phyloP scores from a whole-genome alignment of 2,329 filamentous ascomycete genomes.

The Aspergillus piperis region DNA sequence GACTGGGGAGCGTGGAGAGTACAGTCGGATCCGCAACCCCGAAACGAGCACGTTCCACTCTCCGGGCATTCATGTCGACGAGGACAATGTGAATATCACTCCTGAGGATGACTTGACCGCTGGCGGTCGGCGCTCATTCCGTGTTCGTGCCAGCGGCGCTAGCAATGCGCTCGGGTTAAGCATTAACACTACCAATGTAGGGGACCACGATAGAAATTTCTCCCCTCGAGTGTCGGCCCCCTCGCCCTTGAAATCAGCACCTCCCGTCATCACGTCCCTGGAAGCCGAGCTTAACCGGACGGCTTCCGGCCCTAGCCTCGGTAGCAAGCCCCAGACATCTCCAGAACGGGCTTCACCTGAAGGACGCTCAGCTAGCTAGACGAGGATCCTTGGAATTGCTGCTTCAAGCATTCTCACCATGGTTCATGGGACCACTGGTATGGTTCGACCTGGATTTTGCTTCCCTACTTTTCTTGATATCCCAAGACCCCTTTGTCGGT shows the following conservation, averaged over 20 bases:
- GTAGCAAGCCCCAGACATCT: slow-evolving; percentile 26
- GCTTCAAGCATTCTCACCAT: background rate
- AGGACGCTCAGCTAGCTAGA: slow-evolving; percentile 13
- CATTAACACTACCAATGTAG: slow-evolving; percentile 34
- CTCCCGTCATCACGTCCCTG: slow-evolving; percentile 31
- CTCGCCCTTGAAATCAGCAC: slow-evolving; percentile 35
- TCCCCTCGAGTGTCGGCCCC: slow-evolving; percentile 22
- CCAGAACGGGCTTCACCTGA: slow-evolving; percentile 16
- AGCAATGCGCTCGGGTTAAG: slow-evolving; percentile 30
- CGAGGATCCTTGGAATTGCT: background rate
- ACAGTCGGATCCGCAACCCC: slow-evolving; percentile 28
- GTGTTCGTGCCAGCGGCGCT: slow-evolving; percentile 36
- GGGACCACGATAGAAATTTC: slow-evolving; percentile 28
- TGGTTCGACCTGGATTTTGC: slow-evolving; percentile 10
- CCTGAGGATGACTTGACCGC: slow-evolving; percentile 24
- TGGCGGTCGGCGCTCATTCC: slow-evolving; percentile 32
- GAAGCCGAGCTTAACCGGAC: slow-evolving; percentile 28
- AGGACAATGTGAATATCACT: slow-evolving; percentile 31
- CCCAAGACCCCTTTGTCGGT: background rate
- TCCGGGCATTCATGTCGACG: slow-evolving; percentile 19
- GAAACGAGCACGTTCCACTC: slow-evolving; percentile 26
- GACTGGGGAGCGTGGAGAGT: slow-evolving; percentile 27
- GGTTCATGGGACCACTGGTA: slow-evolving; percentile 14
- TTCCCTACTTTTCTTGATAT: background rate
- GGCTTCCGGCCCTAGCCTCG: slow-evolving; percentile 30